Evolutionary conservation across 2,329 filamentous ascomycete genomes (phyloP), one percentile per base, ranked within the genome.

Genomic region (Cladobotryum protrusum): DNA sequence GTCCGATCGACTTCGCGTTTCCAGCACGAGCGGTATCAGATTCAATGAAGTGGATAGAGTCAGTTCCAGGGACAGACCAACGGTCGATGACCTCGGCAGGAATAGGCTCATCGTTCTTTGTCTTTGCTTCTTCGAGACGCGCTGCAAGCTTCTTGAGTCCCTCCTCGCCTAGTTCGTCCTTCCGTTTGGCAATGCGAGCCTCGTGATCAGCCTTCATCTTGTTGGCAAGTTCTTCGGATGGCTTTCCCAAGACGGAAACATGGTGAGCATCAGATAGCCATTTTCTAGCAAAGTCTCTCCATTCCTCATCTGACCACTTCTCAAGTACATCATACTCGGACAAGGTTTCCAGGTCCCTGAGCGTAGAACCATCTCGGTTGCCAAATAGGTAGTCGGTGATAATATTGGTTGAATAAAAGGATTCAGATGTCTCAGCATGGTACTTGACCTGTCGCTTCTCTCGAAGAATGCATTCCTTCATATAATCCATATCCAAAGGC

Each of bases 371-470:
- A 64, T 96, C 86, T 32, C 89, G 81, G 45, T 83, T 82, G 24
- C 92, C 93, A 62, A 93, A 99, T 9, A 97, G 78, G 64, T 95
- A 96, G 63, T 97, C 91, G 13, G 85, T 86, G 60, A 97, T 96
- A 53, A 97, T 85, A 53, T 87, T 87, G 55, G 83, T 85, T 1
- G 89, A 85, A 67, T 92, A 96, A 56, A 90, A 89, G 18, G 83
- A 81, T 48, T 89, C 83, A 3, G 86, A 88, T 45, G 82, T 84
- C 67, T 99, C 93, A 0, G 89, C 87, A 40, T 86, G 81, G 57
- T 88, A 92, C 64, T 90, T 91, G 61, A 89, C 79, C 61, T 91
- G 87, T 43, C 91, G 82, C 55, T 83, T 82, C 66, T 93, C 88
- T 49, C 91, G 81, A 58, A 81, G 81, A 44, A 99, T 83, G 65